These are phyloP conservation scores for Medicago arabica DNA, from an alignment of 306 rosid species.

Conservation along the genomic window DNA sequence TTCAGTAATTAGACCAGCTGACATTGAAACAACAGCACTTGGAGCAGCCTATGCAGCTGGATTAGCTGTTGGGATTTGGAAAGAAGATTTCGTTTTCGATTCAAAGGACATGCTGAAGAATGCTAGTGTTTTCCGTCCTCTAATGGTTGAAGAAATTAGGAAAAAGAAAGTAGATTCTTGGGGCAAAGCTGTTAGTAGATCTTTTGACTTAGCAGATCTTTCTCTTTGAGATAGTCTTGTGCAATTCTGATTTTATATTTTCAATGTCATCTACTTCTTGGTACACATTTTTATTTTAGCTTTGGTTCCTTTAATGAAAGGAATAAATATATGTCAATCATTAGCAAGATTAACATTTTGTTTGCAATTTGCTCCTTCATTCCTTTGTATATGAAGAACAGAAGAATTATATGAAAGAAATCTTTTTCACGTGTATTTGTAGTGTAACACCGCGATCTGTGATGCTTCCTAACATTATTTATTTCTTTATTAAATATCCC, in stretches of 20 bases:
- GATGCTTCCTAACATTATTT: too few relatives aligned
- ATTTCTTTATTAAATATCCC: too few relatives aligned
- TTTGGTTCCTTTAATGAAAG: neutral
- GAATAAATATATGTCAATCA: neutral
- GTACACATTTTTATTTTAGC: neutral
- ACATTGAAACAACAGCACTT: conserved; percentile 90
- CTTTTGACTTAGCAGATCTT: conserved; percentile 88
- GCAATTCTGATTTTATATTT: neutral
- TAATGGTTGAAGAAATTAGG: conserved; percentile 57
- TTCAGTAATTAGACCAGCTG: conserved; percentile 81
- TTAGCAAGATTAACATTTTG: neutral
- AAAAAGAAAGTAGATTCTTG: conserved; percentile 77
- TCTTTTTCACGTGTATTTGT: too few relatives aligned
- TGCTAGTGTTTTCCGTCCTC: conserved; percentile 56
- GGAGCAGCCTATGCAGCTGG: conserved; percentile 99
- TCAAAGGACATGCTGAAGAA: conserved; percentile 49
- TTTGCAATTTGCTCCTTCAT: neutral
- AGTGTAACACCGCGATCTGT: too few relatives aligned
- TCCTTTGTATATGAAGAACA: conserved; percentile 26
- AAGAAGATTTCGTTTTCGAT: conserved; percentile 60
- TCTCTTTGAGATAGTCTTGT: conserved; percentile 53
- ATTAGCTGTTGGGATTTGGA: conserved; percentile 84
- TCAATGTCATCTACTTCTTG: neutral
- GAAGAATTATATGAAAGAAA: neutral
- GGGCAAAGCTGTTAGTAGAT: conserved; percentile 82